Percentiles rank a stretch among this genome's conserved stretches.
These are phyloP conservation scores for Pilobolus umbonatus DNA, from an alignment of 192 early-diverging fungal species.

Conservation along the genomic window DNA sequence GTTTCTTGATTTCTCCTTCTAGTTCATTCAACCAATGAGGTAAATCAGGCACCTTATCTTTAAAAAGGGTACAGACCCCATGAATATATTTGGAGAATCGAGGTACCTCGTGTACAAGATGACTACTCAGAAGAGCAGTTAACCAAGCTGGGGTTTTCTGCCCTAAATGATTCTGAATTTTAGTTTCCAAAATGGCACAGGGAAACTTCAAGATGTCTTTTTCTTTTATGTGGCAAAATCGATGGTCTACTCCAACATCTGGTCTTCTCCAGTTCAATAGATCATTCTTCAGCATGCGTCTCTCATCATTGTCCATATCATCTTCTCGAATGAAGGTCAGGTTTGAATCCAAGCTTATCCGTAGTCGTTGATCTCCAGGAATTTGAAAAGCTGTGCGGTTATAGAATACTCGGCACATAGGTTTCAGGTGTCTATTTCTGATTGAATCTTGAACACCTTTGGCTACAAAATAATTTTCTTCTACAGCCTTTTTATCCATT, in stretches of 20 bases:
- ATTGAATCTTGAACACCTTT: slow-evolving; percentile 69
- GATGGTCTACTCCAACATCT: slow-evolving; percentile 55
- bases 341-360: slow-evolving; percentile 43
- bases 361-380: slow-evolving; percentile 42
- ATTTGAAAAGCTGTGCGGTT: slow-evolving; percentile 48
- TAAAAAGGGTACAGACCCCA: background rate
- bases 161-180: slow-evolving; percentile 66
- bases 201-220: slow-evolving; percentile 73
- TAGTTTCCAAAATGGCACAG: slow-evolving; percentile 92
- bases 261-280: slow-evolving; percentile 69
- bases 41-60: background rate
- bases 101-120: slow-evolving; percentile 75
- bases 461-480: slow-evolving; percentile 56
- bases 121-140: slow-evolving; percentile 60
- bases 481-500: slow-evolving; percentile 43
- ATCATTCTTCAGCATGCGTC: slow-evolving; percentile 45
- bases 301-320: background rate
- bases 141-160: slow-evolving; percentile 72
- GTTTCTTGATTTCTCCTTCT: background rate
- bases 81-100: slow-evolving; percentile 46
- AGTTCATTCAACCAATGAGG: slow-evolving; percentile 6
- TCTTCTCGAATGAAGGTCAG: slow-evolving; percentile 43
- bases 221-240: slow-evolving; percentile 31
- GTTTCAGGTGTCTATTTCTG: slow-evolving; percentile 56
- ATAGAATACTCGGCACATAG: slow-evolving; percentile 52